Evolutionary conservation across 2,329 filamentous ascomycete genomes (phyloP).

Genomic region (Dothistroma pini): DNA sequence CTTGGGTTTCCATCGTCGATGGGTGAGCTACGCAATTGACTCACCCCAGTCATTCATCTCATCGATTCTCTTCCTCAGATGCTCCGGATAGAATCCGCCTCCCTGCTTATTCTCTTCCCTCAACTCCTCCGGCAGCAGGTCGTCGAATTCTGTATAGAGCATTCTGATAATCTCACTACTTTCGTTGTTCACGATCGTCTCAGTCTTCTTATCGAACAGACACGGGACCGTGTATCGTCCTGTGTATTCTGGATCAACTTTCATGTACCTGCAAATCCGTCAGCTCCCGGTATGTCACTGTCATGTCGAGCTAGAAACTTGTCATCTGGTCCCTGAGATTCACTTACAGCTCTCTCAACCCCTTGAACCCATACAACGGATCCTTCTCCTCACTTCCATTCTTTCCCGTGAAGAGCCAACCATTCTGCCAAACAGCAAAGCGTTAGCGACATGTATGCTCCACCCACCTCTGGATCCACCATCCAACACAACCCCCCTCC

Average conservation of each 20-base stretch:
- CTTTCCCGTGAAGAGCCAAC: conserved; percentile 68
- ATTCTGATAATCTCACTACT: conserved; percentile 88
- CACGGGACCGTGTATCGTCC: conserved; percentile 81
- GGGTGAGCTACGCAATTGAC: not conserved
- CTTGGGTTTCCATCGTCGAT: not conserved
- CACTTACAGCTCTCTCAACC: conserved; percentile 67
- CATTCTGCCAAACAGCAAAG: conserved; percentile 42
- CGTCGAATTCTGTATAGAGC: conserved; percentile 76
- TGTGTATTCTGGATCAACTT: conserved; percentile 47
- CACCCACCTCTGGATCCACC: too few species aligned
- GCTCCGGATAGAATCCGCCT: conserved; percentile 64
- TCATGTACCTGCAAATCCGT: not conserved
- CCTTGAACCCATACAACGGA: conserved; percentile 62
- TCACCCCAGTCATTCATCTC: conserved; percentile 68
- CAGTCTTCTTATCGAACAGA: conserved; percentile 64
- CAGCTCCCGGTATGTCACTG: not conserved
- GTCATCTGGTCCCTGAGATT: not conserved
- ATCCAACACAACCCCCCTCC: not conserved
- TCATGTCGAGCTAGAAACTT: not conserved
- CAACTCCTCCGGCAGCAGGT: conserved; percentile 47
- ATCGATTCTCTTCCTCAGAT: conserved; percentile 67
- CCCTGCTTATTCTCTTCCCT: conserved; percentile 51
- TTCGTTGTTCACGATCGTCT: conserved; percentile 81
- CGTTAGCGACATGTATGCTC: conserved; percentile 23
- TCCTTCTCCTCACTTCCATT: conserved; percentile 55